Base-by-base conservation (phyloP, 768 basidiomycete genomes). In the Serendipita sp. region DNA sequence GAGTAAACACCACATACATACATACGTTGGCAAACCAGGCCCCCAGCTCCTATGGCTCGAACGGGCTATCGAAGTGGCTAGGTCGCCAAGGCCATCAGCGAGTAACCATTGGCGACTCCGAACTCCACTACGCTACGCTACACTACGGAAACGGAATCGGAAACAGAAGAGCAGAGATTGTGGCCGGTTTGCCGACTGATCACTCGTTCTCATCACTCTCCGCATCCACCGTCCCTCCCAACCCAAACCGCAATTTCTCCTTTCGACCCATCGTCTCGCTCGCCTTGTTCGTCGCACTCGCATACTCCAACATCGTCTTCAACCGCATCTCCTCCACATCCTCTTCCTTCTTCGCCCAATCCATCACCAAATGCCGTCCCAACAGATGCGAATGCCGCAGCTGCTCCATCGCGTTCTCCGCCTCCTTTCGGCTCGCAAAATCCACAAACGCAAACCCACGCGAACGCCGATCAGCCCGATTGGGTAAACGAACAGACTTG, bases 361-460 rank as follows among this genome's bases (percentile, higher is more conserved):
- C 85, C 44, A 99, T 75, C 2, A 98, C 92, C 45, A 99, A 75
- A 78, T 99, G 96, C 38, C 96, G 76, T 7, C 96, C 95, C 22
- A 99, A 83, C 68, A 98, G 83, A 78, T 98, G 96, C 0, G 94
- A 96, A 73, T 98, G 93, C 67, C 83, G 81, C 24, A 99, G 80
- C 11, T 90, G 84, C 28, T 81, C 82, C 72, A 86, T 91, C 0
- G 91, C 95, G 44, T 85, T 85, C 71, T 91, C 87, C 1, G 95
- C 95, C 69, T 99, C 95, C 56, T 84, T 83, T 17, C 88, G 81
- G 1, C 90, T 85, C 20, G 88, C 80, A 71, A 98, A 98, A 66
- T 99, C 94, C 68, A 97, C 78, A 76, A 98, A 99, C 1, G 93
- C 96, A 71, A 98, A 99, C 2, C 96, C 96, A 33, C 96, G 84